A percentile compares a stretch with the other conserved stretches of the same genome.
phyloP scores from a whole-genome alignment of 352 stramenopile species.

The Phytophthora hybrid region DNA sequence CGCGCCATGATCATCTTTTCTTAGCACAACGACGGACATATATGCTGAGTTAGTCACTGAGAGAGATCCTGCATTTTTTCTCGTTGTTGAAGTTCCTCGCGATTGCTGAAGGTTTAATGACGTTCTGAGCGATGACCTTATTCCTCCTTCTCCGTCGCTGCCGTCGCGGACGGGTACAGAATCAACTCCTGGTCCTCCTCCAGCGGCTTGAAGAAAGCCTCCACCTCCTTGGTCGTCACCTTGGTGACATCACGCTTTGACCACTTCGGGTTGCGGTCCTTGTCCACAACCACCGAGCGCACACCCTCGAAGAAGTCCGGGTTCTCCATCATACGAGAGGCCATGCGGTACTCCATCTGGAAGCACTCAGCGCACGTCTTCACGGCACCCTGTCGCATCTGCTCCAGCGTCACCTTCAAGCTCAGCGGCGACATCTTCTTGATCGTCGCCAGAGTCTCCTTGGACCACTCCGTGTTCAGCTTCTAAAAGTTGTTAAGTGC shows the following conservation, averaged over 20 bases:
- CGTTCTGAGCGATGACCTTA: slow-evolving; percentile 36
- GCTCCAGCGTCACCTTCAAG: slow-evolving; percentile 95
- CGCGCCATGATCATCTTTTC: slow-evolving; percentile 21
- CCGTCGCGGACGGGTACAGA: slow-evolving; percentile 60
- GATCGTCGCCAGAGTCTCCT: slow-evolving; percentile 85
- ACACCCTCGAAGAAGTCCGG: slow-evolving; percentile 98
- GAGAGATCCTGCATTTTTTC: slow-evolving; percentile 34
- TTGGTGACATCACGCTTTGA: slow-evolving; percentile 61
- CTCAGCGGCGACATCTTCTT: slow-evolving; percentile 93
- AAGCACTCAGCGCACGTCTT: slow-evolving; percentile 92
- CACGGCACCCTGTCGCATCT: slow-evolving; percentile 90
- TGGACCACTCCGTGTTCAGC: slow-evolving; percentile 77
- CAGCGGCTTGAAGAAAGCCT: slow-evolving; percentile 84
- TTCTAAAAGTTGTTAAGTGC: slow-evolving; percentile 41
- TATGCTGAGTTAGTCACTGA: slow-evolving; percentile 31
- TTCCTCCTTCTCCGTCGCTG: slow-evolving; percentile 42
- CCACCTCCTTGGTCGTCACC: slow-evolving; percentile 75
- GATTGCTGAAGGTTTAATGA: slow-evolving; percentile 33
- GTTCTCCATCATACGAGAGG: slow-evolving; percentile 87
- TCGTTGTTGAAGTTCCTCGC: slow-evolving; percentile 41
- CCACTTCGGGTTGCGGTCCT: slow-evolving; percentile 95
- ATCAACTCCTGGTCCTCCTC: slow-evolving; percentile 81
- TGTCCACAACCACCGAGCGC: slow-evolving; percentile 96
- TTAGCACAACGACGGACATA: slow-evolving; percentile 30
- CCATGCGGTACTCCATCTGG: slow-evolving; percentile 95